Percentiles rank a stretch among this genome's conserved stretches.
Conservation (phyloP, 306 rosid genomes). For the Betula pendula region DNA sequence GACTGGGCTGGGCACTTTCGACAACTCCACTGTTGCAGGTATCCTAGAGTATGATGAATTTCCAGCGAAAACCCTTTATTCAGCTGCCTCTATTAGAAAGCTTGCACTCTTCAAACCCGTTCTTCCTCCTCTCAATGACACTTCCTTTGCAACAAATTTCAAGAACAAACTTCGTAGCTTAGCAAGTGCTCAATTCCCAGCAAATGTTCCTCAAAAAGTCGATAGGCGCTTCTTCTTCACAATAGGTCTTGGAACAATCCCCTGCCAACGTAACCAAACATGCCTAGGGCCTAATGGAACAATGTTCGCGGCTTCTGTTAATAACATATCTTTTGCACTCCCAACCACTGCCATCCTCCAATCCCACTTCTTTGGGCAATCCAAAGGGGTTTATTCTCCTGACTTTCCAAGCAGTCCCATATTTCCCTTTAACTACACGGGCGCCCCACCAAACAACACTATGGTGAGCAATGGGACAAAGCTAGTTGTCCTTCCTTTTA, state of each 20-base stretch:
- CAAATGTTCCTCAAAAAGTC: conserved; percentile 8
- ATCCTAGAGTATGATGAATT: conserved; percentile 1
- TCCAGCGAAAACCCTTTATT: neutral
- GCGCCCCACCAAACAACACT: conserved; percentile 1
- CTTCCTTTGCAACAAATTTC: neutral
- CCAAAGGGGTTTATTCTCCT: neutral
- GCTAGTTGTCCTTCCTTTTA: neutral
- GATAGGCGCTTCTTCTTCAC: neutral
- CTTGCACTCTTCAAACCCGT: conserved; percentile 5
- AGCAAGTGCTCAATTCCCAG: conserved; percentile 10
- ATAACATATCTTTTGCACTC: conserved; percentile 3
- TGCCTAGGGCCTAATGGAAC: conserved; percentile 7
- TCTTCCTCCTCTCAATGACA: conserved; percentile 8
- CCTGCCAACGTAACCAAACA: neutral
- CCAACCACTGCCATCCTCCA: conserved; percentile 11
- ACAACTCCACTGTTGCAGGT: conserved; percentile 2
- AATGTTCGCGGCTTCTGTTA: neutral
- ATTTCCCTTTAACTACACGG: conserved; percentile 1
- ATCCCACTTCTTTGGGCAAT: conserved; percentile 9
- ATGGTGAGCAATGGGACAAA: conserved; percentile 12
- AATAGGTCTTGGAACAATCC: neutral
- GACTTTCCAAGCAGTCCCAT: conserved; percentile 7
- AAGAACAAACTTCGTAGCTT: neutral
- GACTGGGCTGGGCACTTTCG: neutral
- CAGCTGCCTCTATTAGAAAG: neutral